Evolutionary conservation across 306 rosid species (phyloP).

Genomic region (Canavalia gladiata): DNA sequence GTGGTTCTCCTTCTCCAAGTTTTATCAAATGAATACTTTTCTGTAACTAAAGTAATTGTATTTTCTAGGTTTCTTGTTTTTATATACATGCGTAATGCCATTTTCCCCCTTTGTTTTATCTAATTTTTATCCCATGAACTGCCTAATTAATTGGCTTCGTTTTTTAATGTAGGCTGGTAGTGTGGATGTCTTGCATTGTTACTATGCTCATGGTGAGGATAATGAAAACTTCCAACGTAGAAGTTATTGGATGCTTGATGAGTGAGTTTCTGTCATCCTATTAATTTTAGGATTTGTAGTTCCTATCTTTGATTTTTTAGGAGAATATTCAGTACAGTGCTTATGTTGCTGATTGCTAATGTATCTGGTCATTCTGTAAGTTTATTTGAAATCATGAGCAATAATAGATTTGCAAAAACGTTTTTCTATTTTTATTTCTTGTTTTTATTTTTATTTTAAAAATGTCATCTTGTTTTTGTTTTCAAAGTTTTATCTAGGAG

Average conservation of each 20-base stretch:
- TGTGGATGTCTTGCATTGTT: constrained; percentile 76
- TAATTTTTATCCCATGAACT: constrained; percentile 21
- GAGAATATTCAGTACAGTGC: constrained; percentile 1
- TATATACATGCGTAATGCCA: neutral
- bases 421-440: too few relatives aligned
- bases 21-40: neutral
- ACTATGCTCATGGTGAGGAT: constrained; percentile 88
- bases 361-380: constrained; percentile 8
- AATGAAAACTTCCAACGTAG: constrained; percentile 74
- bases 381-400: constrained; percentile 4
- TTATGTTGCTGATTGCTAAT: neutral
- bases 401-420: neutral
- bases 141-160: constrained; percentile 40
- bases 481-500: too few relatives aligned
- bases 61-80: constrained; percentile 6
- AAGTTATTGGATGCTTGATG: constrained; percentile 88
- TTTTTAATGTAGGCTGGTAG: constrained; percentile 66
- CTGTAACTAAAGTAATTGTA: constrained; percentile 14
- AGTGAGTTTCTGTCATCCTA: constrained; percentile 55
- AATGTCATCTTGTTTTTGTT: too few relatives aligned
- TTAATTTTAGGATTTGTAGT: constrained; percentile 17
- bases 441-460: too few relatives aligned
- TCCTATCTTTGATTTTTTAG: constrained; percentile 30
- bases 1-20: neutral
- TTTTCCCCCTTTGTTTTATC: neutral